Evolutionary conservation across 2,329 filamentous ascomycete species (phyloP).

Genomic region (Aspergillus quadricinctus): DNA sequence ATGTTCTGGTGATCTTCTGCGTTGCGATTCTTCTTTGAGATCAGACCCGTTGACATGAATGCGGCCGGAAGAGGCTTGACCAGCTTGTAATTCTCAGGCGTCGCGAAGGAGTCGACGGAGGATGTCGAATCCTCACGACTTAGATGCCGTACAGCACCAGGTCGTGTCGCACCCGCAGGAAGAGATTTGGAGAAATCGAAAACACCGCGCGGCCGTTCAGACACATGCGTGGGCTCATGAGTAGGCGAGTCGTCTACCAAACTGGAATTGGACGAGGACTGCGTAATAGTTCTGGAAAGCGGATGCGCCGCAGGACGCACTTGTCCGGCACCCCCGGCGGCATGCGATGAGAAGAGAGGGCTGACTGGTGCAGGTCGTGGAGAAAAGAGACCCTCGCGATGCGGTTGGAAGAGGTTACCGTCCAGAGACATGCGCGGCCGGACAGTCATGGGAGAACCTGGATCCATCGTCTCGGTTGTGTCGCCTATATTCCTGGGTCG

Average conservation of each 20-base stretch:
- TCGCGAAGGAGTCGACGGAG: slow-evolving; percentile 59
- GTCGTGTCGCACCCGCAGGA: slow-evolving; percentile 61
- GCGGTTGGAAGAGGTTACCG: slow-evolving; percentile 61
- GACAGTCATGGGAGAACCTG: slow-evolving; percentile 52
- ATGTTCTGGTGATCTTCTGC: slow-evolving; percentile 60
- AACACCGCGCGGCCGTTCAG: slow-evolving; percentile 50
- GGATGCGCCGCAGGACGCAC: slow-evolving; percentile 61
- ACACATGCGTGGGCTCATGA: slow-evolving; percentile 54
- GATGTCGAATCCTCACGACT: slow-evolving; percentile 47
- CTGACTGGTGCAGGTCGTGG: slow-evolving; percentile 54
- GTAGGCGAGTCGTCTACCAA: slow-evolving; percentile 68
- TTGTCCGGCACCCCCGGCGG: slow-evolving; percentile 28
- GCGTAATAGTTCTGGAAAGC: slow-evolving; percentile 78
- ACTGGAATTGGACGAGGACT: slow-evolving; percentile 79
- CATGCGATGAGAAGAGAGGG: slow-evolving; percentile 36
- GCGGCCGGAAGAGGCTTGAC: slow-evolving; percentile 74
- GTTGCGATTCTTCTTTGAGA: slow-evolving; percentile 90
- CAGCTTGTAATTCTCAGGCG: slow-evolving; percentile 70
- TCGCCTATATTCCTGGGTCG: slow-evolving; percentile 31
- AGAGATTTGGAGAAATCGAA: slow-evolving; percentile 70
- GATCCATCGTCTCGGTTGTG: slow-evolving; percentile 51
- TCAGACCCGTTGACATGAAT: slow-evolving; percentile 89
- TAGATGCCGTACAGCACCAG: slow-evolving; percentile 39
- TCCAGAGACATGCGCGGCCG: slow-evolving; percentile 75
- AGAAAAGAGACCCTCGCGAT: slow-evolving; percentile 63